Base-by-base conservation (phyloP, 345 rosid species). In the Angophora floribunda region DNA sequence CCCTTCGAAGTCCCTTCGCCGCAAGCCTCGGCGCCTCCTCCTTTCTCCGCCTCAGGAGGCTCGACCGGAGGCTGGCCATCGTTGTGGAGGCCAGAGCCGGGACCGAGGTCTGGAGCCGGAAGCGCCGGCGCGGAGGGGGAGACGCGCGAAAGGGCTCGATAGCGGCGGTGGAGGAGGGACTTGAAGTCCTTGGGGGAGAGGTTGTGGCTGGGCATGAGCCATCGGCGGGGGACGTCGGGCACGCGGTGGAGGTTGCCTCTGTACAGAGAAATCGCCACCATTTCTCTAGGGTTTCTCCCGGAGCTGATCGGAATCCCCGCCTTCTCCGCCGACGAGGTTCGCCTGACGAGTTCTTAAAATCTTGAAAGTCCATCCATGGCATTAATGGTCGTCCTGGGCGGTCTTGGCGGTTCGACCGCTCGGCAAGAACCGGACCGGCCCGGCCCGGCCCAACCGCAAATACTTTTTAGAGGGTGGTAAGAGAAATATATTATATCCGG, bases 251-350 rank as follows among this genome's bases (percentile, higher is more conserved):
- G 95, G 91, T 96, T 96, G 65, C 99, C 99, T 90, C 99, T 93
- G 97, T 96, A 96, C 67, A 97, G 91, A 30, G 99, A 97, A 50
- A 97, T 93, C 86, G 98, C 96, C 93, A 96, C 99, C 99, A 97
- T 93, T 32, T 65, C 50, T 17, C 87, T 59, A 22, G 87, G 87
- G 84, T 75, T 36, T 41, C 61, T 28, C 14, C 47, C 84, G 49
- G 7, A 41, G 84, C 84, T 12, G 49, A 11, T 75, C 49, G 82
- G 82, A 75, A 75, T 36, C 82, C 26, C 86, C 28, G 32, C 86
- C 86, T 85, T 49, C 82, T 41, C 49, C 49, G 19, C 82, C 82
- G 82, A 75, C 41, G 82, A 75, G 82, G 49, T 75, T 41, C 84
- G 49, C 49, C 82, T 41, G 82, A 14, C 0, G 5, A 19, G 26